Base-by-base conservation (phyloP, 2,329 filamentous ascomycete genomes). In the Blumeria graminis region DNA sequence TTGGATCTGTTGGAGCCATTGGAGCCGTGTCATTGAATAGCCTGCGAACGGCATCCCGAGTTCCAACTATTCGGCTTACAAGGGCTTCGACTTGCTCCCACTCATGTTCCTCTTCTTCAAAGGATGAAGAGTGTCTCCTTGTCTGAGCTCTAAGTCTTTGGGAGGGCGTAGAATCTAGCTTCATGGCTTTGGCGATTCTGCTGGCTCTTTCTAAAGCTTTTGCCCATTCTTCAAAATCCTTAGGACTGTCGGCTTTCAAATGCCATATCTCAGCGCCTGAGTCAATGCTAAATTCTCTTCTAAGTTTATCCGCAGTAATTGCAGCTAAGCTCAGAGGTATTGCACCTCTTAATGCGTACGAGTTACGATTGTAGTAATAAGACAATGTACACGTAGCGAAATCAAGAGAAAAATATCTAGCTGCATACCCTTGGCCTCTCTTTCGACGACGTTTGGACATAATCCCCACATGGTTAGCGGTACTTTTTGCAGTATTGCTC, bases 241-340 rank as follows among this genome's bases (percentile, higher is more conserved):
- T 84, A 54, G 80, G 77, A 62, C 86, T 94, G 54, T 77, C 78
- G 3, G 92, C 87, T 63, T 82, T 82, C 34, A 98, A 73, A 70
- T 96, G 92, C 92, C 92, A 98, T 32, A 98, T 81, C 68, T 98
- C 92, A 1, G 92, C 89, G 0, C 92, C 92, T 0, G 92, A 96
- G 67, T 98, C 92, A 57, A 98, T 92, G 45, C 84, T 94, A 56
- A 98, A 94, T 68, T 96, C 90, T 60, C 88, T 78, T 39, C 85
- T 80, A 64, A 85, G 80, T 67, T 92, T 86, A 65, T 94, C 89
- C 7, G 87, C 87, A 3, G 89, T 86, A 58, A 98, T 84, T 4
- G 87, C 92, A 14, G 92, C 92, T 55, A 98, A 71, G 32, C 87
- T 92, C 8, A 98, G 74, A 0, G 92, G 92, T 55, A 98, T 92